These are phyloP conservation scores for Kregervanrija pseudodelftensis DNA, from an alignment of 805 yeast species.

Conservation along the genomic window DNA sequence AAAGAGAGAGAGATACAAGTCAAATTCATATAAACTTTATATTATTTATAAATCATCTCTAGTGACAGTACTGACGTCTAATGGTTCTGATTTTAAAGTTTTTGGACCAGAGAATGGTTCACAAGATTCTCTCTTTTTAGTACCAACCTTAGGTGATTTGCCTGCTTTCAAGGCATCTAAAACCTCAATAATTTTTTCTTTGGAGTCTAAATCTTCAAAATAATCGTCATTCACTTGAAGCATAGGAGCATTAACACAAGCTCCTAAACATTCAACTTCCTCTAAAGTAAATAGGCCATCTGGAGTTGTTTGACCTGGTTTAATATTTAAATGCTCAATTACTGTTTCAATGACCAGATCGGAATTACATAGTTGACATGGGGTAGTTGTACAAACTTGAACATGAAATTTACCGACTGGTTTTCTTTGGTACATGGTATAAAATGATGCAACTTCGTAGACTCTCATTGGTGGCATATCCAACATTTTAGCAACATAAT, in stretches of 20 bases:
- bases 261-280: constrained; percentile 89
- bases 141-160: constrained; percentile 55
- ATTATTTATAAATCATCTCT: constrained; percentile 55
- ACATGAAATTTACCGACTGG: constrained; percentile 82
- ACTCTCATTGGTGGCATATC: constrained; percentile 95
- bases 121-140: constrained; percentile 59
- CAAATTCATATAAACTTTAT: not conserved
- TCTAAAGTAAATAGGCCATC: constrained; percentile 75
- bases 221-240: constrained; percentile 77
- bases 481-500: constrained; percentile 75
- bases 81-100: constrained; percentile 57
- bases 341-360: constrained; percentile 73
- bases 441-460: constrained; percentile 86
- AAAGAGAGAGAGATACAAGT: too few relatives aligned
- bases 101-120: constrained; percentile 73
- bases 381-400: constrained; percentile 86
- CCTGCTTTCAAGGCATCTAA: constrained; percentile 61
- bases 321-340: constrained; percentile 48
- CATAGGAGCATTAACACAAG: constrained; percentile 90
- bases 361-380: constrained; percentile 79
- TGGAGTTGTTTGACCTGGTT: constrained; percentile 71
- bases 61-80: constrained; percentile 61
- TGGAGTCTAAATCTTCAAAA: constrained; percentile 68
- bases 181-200: constrained; percentile 52
- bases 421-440: constrained; percentile 82